Conservation (phyloP, 148 eudicot species). For the Rhododendron mucronatum region DNA sequence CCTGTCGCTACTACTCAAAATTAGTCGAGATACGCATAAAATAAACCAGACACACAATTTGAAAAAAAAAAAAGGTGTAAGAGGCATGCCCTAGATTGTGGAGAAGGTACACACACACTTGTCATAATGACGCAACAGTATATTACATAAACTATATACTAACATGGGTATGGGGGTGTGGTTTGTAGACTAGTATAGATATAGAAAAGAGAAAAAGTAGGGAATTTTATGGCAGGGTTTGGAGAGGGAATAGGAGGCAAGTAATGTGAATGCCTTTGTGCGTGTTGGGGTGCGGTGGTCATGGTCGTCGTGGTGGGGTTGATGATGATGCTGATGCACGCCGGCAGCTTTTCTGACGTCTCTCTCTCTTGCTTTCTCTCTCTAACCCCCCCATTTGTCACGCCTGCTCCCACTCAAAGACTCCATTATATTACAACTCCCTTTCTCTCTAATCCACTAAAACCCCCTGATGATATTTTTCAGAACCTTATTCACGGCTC, state of each 20-base stretch:
- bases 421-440: too few species aligned
- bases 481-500: too few species aligned
- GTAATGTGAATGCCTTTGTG: conserved; percentile 13
- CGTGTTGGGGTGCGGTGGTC: conserved; percentile 14
- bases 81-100: conserved; percentile 14
- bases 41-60: too few species aligned
- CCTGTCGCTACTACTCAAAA: too few species aligned
- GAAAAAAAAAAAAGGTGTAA: not conserved
- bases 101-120: not conserved
- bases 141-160: not conserved
- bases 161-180: not conserved
- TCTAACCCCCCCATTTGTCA: conserved; percentile 22
- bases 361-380: conserved; percentile 8
- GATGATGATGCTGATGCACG: conserved; percentile 39
- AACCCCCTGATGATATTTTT: too few species aligned
- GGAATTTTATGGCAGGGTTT: conserved; percentile 20
- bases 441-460: not conserved
- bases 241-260: conserved; percentile 55
- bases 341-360: conserved; percentile 57
- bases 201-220: conserved; percentile 8
- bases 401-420: conserved; percentile 24
- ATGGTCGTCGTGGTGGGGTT: conserved; percentile 32
- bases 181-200: not conserved
- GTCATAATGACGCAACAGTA: not conserved
- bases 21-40: too few species aligned